Percentiles rank a stretch among this genome's conserved stretches.
These are phyloP conservation scores for Maudiozyma bulderi DNA, from an alignment of 805 yeast species.

Conservation along the genomic window DNA sequence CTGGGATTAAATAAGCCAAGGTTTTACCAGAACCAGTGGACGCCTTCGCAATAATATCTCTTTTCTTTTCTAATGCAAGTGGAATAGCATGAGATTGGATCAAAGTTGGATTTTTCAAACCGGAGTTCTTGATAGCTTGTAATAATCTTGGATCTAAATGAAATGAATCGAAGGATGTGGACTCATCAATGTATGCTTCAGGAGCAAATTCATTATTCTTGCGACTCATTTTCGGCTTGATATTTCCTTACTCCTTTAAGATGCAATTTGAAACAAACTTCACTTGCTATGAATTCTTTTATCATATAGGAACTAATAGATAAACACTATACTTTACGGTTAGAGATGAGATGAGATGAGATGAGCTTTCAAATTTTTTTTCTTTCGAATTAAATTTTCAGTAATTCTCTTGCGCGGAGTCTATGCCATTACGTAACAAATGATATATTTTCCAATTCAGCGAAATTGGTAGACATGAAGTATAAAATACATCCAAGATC, in stretches of 20 bases:
- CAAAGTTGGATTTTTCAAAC: slow-evolving; percentile 78
- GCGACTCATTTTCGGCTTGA: not conserved
- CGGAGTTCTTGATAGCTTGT: slow-evolving; percentile 75
- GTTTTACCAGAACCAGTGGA: slow-evolving; percentile 96
- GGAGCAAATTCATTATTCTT: slow-evolving; percentile 32
- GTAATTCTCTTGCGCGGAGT: not conserved
- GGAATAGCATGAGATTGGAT: slow-evolving; percentile 91
- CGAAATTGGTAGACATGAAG: too few species aligned
- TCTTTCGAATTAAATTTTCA: not conserved
- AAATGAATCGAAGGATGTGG: slow-evolving; percentile 62
- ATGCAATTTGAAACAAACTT: not conserved
- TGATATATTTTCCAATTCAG: not conserved
- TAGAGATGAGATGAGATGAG: slow-evolving; percentile 22
- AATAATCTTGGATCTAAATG: slow-evolving; percentile 71
- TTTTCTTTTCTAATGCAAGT: slow-evolving; percentile 77
- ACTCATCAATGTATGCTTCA: slow-evolving; percentile 61
- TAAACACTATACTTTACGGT: not conserved
- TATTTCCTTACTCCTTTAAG: not conserved
- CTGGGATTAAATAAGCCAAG: slow-evolving; percentile 81
- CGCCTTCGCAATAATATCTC: slow-evolving; percentile 89
- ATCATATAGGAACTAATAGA: not conserved
- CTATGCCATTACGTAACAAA: not conserved
- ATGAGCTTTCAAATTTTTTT: slow-evolving; percentile 8
- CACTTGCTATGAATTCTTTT: not conserved
- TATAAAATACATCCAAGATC: too few species aligned